These are phyloP conservation scores for Cryphonectria carpinicola DNA, from an alignment of 2,329 filamentous ascomycete species.

Conservation along the genomic window DNA sequence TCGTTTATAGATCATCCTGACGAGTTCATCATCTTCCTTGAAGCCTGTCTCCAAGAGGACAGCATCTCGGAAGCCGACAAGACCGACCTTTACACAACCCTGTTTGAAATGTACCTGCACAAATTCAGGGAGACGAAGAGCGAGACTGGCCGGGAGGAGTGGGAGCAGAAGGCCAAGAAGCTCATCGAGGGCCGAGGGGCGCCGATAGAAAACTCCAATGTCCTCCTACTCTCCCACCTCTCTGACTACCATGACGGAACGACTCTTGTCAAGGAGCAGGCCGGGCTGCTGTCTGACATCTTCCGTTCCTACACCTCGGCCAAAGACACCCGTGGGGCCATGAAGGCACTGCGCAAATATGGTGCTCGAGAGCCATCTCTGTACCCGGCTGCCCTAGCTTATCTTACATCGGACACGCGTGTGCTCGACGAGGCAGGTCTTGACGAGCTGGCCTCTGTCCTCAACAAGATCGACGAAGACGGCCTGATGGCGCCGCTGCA, in stretches of 20 bases:
- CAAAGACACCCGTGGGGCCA: constrained; percentile 87
- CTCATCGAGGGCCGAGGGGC: constrained; percentile 81
- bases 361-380: constrained; percentile 88
- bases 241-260: constrained; percentile 90
- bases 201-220: constrained; percentile 92
- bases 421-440: constrained; percentile 83
- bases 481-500: constrained; percentile 94
- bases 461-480: constrained; percentile 86
- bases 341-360: constrained; percentile 89
- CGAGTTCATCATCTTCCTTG: constrained; percentile 89
- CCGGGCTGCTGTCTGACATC: constrained; percentile 89
- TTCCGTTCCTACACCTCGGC: constrained; percentile 95
- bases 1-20: constrained; percentile 93
- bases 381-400: constrained; percentile 89
- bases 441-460: constrained; percentile 78
- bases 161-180: constrained; percentile 89
- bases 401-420: constrained; percentile 83
- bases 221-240: constrained; percentile 88
- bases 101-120: constrained; percentile 98
- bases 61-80: constrained; percentile 74
- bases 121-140: constrained; percentile 79
- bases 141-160: constrained; percentile 68
- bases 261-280: constrained; percentile 89
- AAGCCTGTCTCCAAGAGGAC: constrained; percentile 78
- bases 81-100: constrained; percentile 86